Evolutionary conservation across 495 filamentous ascomycete species (phyloP), one percentile per base, ranked within the genome.

Genomic region (Penicillium odoratum): DNA sequence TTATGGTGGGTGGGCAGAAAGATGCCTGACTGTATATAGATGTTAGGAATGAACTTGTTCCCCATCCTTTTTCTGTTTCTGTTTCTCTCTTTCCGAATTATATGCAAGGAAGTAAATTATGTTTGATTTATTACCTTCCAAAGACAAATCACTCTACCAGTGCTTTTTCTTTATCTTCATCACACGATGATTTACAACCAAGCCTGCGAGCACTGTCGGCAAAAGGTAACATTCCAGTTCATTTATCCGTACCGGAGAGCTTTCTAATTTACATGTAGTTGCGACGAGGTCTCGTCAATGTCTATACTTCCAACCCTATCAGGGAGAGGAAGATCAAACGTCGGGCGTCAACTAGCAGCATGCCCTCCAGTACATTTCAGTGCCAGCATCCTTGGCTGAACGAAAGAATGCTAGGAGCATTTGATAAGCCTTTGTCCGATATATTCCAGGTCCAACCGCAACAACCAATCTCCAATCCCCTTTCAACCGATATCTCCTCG

Each of bases 181-280:
- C 8, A 4, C 25, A 46, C 8, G 10, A 57, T 57, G 55, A 57
- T 51, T 16, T 46, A 40, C 30, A 57, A 57, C 29, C 42, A 18
- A 11, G 48, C 48, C 28, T 52, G 55, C 16, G 30, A 15, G 26
- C 48, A 57, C 18, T 47, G 48, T 29, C 48, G 40, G 13, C 48
- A 52, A 30, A 45, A 36, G 31, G 42, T 53, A 53, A 9, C 40
- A 43, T 43, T 5, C 9, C 31, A 33, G 9, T 6, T 3, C 31
- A 33, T 10, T 6, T 6, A 33, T 33, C 9, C 31, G 1, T 33
- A 33, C 9, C 31, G 7, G 5, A 30, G 10, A 18, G 31, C 28
- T 26, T 33, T 28, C 29, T 45, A 21, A 15, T 45, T 4, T 28
- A 4, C 21, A 18, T 29, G 3, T 30, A 40, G 45, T 30, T 33